These are phyloP conservation scores for Nicotiana tomentosiformis DNA, from an alignment of 257 asterid species.

Conservation along the genomic window DNA sequence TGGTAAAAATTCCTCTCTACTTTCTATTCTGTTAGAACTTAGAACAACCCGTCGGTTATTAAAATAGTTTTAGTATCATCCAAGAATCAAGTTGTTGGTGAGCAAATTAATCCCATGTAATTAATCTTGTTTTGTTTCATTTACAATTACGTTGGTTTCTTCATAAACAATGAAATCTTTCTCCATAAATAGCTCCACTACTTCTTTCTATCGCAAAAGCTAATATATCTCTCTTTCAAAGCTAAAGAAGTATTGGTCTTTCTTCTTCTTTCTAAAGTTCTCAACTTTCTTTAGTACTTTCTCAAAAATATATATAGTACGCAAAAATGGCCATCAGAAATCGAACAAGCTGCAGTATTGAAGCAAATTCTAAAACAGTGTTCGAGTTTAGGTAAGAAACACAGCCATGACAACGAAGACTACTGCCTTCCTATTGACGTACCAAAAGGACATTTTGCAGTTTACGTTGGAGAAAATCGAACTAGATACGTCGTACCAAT, in stretches of 20 bases:
- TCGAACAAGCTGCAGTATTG: conserved; percentile 23
- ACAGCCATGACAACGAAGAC: too few species aligned
- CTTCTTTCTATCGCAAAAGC: neutral
- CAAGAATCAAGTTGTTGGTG: neutral
- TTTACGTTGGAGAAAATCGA: conserved; percentile 34
- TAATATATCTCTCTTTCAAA: too few species aligned
- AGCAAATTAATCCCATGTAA: neutral
- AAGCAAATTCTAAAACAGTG: conserved; percentile 27
- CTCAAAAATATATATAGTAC: too few species aligned
- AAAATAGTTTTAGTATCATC: neutral
- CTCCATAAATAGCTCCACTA: conserved; percentile 39
- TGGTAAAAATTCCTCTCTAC: neutral
- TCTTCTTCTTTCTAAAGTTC: neutral
- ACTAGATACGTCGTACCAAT: conserved; percentile 39
- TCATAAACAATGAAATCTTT: neutral
- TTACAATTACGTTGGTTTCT: neutral
- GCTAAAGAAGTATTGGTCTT: neutral
- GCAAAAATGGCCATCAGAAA: conserved; percentile 27
- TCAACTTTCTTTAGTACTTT: neutral
- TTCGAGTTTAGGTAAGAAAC: too few species aligned
- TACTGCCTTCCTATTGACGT: too few species aligned
- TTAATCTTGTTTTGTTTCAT: neutral
- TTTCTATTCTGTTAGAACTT: neutral
- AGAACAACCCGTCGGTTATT: neutral
- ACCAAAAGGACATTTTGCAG: conserved; percentile 24